A percentile compares a stretch with the other conserved stretches of the same genome.
These are phyloP conservation scores for Paramecium caudatum DNA, from an alignment of 73 alveolate genomes.

Conservation along the genomic window DNA sequence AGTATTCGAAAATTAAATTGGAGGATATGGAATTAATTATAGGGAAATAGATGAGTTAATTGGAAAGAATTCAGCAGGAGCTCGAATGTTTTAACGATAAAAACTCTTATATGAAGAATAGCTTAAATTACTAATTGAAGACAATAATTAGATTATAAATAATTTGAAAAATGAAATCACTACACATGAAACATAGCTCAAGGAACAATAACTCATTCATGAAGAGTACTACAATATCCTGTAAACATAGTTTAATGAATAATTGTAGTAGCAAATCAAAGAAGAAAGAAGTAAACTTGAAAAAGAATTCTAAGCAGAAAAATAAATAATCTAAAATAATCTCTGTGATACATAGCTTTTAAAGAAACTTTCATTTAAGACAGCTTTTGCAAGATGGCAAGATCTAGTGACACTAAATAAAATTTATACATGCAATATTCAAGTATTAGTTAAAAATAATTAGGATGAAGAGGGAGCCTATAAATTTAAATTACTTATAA, in stretches of 20 bases:
- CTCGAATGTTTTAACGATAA: conserved; percentile 7
- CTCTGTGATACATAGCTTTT: not conserved
- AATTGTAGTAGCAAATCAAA: not conserved
- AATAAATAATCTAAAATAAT: not conserved
- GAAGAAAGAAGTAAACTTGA: not conserved
- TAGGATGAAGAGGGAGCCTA: not conserved
- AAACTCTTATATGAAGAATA: not conserved
- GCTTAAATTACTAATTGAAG: conserved; percentile 7
- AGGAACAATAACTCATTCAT: not conserved
- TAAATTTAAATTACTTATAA: too few species aligned
- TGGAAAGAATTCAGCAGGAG: not conserved
- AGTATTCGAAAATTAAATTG: conserved; percentile 15
- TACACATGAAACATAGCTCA: not conserved
- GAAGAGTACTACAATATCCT: not conserved
- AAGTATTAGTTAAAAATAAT: not conserved
- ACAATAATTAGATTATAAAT: not conserved
- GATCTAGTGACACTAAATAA: not conserved
- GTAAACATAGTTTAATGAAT: not conserved
- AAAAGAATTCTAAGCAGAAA: not conserved
- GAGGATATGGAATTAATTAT: conserved; percentile 65
- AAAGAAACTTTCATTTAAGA: not conserved
- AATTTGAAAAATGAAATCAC: not conserved
- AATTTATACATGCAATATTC: not conserved
- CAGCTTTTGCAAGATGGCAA: conserved; percentile 31
- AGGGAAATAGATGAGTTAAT: conserved; percentile 52